A percentile compares a stretch with the other conserved stretches of the same genome.
phyloP scores from a whole-genome alignment of 371 early-diverging fungal species.

The Mortierella sp. region DNA sequence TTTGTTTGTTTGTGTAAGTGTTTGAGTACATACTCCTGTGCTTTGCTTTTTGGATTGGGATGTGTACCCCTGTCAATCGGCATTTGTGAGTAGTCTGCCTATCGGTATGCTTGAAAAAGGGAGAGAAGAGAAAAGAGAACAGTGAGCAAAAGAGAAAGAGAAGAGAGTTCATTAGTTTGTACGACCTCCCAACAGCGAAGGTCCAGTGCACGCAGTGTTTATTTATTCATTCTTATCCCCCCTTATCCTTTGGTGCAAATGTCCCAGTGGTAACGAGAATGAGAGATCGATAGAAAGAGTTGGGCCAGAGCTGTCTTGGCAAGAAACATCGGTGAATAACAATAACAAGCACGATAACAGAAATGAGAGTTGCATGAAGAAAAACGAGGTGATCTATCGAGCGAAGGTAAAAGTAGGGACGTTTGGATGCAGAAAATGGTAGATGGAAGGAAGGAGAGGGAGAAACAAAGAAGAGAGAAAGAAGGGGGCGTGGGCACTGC shows the following conservation, averaged over 20 bases:
- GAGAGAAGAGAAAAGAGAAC: not conserved
- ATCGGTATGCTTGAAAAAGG: not conserved
- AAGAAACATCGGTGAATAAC: not conserved
- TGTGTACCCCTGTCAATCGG: conserved; percentile 6
- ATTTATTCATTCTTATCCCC: not conserved
- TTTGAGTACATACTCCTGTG: conserved; percentile 14
- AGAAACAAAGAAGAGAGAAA: not conserved
- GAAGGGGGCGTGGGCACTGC: conserved; percentile 9
- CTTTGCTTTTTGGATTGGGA: conserved; percentile 8
- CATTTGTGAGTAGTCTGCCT: not conserved
- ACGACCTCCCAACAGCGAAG: not conserved
- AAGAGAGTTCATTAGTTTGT: conserved; percentile 5
- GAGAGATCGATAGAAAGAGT: not conserved
- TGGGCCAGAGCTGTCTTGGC: not conserved
- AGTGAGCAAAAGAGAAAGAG: no score
- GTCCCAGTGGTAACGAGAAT: not conserved
- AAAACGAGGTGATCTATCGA: not conserved
- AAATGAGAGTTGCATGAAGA: no score
- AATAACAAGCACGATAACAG: not conserved
- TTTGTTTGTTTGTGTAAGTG: conserved; percentile 24
- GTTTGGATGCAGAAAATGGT: not conserved
- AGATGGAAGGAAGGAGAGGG: not conserved
- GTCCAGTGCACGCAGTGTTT: not conserved
- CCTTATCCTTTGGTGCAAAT: not conserved
- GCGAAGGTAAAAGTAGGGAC: not conserved